Evolutionary conservation across 2,329 filamentous ascomycete species (phyloP).

Genomic region (Scytalidium lignicola): DNA sequence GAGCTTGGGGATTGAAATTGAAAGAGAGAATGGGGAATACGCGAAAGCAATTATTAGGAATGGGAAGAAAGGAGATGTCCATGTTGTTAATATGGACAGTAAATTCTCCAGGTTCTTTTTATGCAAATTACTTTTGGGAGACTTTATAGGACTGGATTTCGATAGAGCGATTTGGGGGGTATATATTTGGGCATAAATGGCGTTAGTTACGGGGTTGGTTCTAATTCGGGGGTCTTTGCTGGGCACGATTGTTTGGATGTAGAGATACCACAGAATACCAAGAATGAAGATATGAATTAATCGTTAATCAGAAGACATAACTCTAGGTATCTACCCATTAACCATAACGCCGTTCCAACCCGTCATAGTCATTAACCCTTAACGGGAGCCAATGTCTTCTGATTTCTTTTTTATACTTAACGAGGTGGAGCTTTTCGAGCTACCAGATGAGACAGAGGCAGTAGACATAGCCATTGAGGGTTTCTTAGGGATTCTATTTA

Average conservation of each 20-base stretch:
- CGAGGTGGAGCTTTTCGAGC: conserved; percentile 18
- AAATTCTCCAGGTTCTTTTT: conserved; percentile 89
- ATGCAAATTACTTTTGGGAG: conserved; percentile 95
- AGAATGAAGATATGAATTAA: too few relatives aligned
- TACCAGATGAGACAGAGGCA: conserved; percentile 15
- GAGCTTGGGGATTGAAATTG: conserved; percentile 83
- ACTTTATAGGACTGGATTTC: conserved; percentile 54
- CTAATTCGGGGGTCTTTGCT: too few relatives aligned
- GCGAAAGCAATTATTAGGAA: conserved; percentile 82
- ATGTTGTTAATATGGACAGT: conserved; percentile 89
- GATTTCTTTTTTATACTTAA: conserved; percentile 21
- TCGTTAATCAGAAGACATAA: too few relatives aligned
- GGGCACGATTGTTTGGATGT: background rate
- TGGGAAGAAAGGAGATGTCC: conserved; percentile 81
- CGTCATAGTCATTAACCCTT: conserved; percentile 3
- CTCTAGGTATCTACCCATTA: too few relatives aligned
- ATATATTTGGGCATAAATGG: too few relatives aligned
- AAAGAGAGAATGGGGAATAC: conserved; percentile 73
- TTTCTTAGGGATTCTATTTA: conserved; percentile 12
- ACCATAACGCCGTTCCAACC: background rate
- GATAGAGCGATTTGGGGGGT: background rate
- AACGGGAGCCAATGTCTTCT: background rate
- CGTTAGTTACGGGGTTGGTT: too few relatives aligned
- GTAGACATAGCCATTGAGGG: conserved; percentile 8
- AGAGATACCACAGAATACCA: background rate